Evolutionary conservation across 345 rosid genomes (phyloP).

Genomic region (Lepidium didymum): DNA sequence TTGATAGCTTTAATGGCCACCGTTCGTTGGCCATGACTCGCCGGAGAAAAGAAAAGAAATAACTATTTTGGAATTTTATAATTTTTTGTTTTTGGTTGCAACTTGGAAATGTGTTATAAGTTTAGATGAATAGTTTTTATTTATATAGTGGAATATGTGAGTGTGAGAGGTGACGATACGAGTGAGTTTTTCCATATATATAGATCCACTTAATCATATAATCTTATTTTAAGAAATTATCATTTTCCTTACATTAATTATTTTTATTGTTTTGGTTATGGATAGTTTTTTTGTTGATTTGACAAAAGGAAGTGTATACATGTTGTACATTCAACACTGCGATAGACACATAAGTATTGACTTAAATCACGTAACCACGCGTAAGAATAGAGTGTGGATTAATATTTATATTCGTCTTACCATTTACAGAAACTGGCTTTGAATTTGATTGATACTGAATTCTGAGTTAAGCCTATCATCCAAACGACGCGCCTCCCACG

Average conservation of each 20-base stretch:
- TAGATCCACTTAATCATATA: no score
- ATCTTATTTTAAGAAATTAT: no score
- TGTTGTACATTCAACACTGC: neutral
- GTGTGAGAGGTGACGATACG: neutral
- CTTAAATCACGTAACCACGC: neutral
- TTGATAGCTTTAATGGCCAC: conserved; percentile 19
- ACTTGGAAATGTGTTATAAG: neutral
- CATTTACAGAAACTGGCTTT: neutral
- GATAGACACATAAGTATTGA: neutral
- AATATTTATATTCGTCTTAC: neutral
- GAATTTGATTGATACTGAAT: neutral
- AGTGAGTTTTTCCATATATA: neutral
- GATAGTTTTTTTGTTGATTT: no score
- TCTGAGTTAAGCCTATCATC: neutral
- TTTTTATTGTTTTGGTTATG: no score
- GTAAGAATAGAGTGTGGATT: neutral
- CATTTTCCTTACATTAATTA: no score
- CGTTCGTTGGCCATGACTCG: conserved; percentile 23
- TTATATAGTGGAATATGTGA: neutral
- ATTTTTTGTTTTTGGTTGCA: neutral
- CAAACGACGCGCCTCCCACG: neutral
- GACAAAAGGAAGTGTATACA: no score
- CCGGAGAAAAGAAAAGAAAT: neutral
- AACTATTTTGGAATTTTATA: neutral
- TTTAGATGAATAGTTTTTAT: neutral